phyloP scores from a whole-genome alignment of 768 basidiomycete species.

The Boletus edulis region DNA sequence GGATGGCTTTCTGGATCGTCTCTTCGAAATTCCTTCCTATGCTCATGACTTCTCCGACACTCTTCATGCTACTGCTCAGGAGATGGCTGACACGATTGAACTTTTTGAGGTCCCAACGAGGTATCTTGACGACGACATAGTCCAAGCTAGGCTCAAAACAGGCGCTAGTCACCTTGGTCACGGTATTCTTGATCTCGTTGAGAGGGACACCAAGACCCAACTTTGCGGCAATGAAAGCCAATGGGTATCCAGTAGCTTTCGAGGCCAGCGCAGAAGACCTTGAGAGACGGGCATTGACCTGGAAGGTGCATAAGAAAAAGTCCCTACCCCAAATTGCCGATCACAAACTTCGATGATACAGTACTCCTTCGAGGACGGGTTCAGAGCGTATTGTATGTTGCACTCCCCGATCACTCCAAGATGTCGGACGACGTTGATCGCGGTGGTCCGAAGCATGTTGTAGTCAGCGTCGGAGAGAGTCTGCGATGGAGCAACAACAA shows the following conservation, averaged over 20 bases:
- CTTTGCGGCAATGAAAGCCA: slow-evolving; percentile 98
- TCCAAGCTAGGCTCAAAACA: slow-evolving; percentile 99
- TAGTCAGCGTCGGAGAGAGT: slow-evolving; percentile 99
- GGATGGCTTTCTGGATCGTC: slow-evolving; percentile 96
- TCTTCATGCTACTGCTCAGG: slow-evolving; percentile 97
- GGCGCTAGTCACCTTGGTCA: slow-evolving; percentile 93
- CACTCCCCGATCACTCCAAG: slow-evolving; percentile 97
- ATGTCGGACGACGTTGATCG: slow-evolving; percentile 98
- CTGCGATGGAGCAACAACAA: slow-evolving; percentile 96
- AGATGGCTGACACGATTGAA: slow-evolving; percentile 91
- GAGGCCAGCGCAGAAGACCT: slow-evolving; percentile 97
- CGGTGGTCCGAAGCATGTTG: slow-evolving; percentile 98
- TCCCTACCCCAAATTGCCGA: background rate
- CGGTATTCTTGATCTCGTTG: slow-evolving; percentile 96
- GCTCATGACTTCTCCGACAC: slow-evolving; percentile 98
- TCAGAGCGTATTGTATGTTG: slow-evolving; percentile 98
- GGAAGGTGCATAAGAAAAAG: slow-evolving; percentile 2
- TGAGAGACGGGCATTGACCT: slow-evolving; percentile 96
- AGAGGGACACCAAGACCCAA: slow-evolving; percentile 95
- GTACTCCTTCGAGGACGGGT: slow-evolving; percentile 92
- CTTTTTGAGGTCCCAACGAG: slow-evolving; percentile 99
- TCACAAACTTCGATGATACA: slow-evolving; percentile 89
- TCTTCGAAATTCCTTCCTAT: slow-evolving; percentile 98
- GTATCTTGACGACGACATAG: slow-evolving; percentile 97
- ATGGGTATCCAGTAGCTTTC: slow-evolving; percentile 96